A percentile compares a stretch with the other conserved stretches of the same genome.
phyloP scores from a whole-genome alignment of 2,329 filamentous ascomycete species.

The Colletotrichum simmondsii region DNA sequence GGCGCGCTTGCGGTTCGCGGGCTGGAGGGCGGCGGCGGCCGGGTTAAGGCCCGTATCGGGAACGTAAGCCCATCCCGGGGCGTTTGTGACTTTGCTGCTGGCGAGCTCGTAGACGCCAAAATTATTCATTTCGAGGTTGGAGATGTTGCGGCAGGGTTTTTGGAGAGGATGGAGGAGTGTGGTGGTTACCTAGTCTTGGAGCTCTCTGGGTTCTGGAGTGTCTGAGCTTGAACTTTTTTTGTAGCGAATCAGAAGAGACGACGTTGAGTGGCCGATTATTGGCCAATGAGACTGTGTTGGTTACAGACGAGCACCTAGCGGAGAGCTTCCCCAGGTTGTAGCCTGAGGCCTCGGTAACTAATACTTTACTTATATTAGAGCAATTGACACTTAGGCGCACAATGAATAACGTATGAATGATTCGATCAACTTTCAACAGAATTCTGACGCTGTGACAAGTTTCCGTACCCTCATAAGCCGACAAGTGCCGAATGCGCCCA shows the following conservation, averaged over 20 bases:
- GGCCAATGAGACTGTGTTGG: slow-evolving; percentile 17
- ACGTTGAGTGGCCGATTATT: slow-evolving; percentile 6
- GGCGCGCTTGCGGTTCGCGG: slow-evolving; percentile 76
- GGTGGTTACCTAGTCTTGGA: not conserved
- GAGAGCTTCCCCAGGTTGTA: not conserved
- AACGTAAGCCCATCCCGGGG: slow-evolving; percentile 94
- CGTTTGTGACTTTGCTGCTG: slow-evolving; percentile 72
- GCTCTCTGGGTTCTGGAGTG: not conserved
- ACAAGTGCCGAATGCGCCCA: not conserved
- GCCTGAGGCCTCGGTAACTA: not conserved
- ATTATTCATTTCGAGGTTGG: slow-evolving; percentile 62
- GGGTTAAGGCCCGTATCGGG: slow-evolving; percentile 75
- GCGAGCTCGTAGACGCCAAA: slow-evolving; percentile 88
- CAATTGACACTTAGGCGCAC: too few relatives aligned
- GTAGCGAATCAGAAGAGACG: slow-evolving; percentile 22
- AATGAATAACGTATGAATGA: not conserved
- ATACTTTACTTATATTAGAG: not conserved
- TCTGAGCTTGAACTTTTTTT: slow-evolving; percentile 16
- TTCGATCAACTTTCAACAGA: not conserved
- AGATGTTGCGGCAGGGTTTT: not conserved
- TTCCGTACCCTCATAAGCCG: not conserved
- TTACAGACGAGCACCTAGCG: not conserved
- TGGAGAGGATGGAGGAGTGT: not conserved
- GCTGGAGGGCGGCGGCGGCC: slow-evolving; percentile 61
- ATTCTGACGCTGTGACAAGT: not conserved